phyloP scores from a whole-genome alignment of 371 early-diverging fungal species.

The Mucor racemosus region DNA sequence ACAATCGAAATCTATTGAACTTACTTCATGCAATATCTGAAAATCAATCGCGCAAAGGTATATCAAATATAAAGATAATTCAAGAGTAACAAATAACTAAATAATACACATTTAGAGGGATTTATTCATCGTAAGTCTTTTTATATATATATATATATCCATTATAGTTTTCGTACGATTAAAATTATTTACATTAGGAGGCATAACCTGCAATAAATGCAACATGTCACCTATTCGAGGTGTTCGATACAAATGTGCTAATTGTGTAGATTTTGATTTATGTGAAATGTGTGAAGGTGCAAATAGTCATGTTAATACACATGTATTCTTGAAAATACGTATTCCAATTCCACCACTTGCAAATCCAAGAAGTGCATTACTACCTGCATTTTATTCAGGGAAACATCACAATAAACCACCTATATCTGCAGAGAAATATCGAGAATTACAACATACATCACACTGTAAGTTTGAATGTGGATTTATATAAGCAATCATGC shows the following conservation, averaged over 20 bases:
- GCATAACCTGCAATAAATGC: constrained; percentile 94
- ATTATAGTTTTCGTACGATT: constrained; percentile 10
- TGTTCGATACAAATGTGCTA: constrained; percentile 89
- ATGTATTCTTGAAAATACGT: constrained; percentile 88
- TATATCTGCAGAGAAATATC: constrained; percentile 39
- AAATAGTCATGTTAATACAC: constrained; percentile 76
- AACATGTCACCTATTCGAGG: constrained; percentile 87
- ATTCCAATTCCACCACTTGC: constrained; percentile 95
- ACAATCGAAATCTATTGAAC: constrained; percentile 68
- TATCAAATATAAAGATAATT: background rate
- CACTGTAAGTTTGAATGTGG: constrained; percentile 63
- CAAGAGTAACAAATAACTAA: background rate
- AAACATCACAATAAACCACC: constrained; percentile 35
- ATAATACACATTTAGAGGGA: constrained; percentile 63
- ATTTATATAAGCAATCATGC: no score
- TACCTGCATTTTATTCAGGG: constrained; percentile 84
- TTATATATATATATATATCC: background rate
- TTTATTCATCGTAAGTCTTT: constrained; percentile 80
- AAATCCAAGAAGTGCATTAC: constrained; percentile 80
- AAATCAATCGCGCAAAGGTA: constrained; percentile 87
- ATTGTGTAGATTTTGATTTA: constrained; percentile 93
- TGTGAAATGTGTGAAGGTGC: constrained; percentile 91
- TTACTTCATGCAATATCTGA: constrained; percentile 88
- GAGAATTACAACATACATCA: constrained; percentile 64
- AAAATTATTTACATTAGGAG: constrained; percentile 48